Base-by-base conservation (phyloP, 495 filamentous ascomycete species). In the Penicillium paxilli region DNA sequence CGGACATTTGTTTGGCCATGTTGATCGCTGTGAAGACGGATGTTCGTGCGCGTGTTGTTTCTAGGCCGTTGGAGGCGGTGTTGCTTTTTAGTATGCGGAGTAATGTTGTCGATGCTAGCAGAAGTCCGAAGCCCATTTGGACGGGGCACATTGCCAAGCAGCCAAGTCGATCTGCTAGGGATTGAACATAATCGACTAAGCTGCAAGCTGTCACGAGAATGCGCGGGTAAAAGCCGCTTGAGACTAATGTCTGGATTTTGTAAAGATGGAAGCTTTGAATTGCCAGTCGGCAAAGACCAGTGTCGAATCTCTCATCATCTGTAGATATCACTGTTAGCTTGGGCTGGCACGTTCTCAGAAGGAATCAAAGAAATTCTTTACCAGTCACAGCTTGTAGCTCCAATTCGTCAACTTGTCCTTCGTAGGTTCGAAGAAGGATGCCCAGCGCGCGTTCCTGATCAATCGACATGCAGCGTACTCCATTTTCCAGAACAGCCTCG, bases 231-330 rank as follows among this genome's bases (percentile, higher is more conserved):
- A 69, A 72, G 10, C 52, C 64, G 6, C 61, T 66, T 11, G 68
- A 64, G 3, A 62, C 49, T 0, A 62, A 26, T 0, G 66, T 71
- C 11, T 70, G 63, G 19, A 54, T 67, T 53, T 76, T 76, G 54
- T 70, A 72, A 24, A 79, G 71, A 60, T 79, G 71, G 17, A 75
- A 75, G 6, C 59, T 65, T 32, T 74, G 73, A 42, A 79, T 60
- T 25, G 63, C 62, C 40, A 80, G 55, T 11, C 67, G 70, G 19
- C 66, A 72, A 22, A 68, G 52, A 5, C 51, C 58, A 0, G 65
- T 59, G 16, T 73, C 55, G 7, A 76, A 64, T n/a, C 56, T 55
- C 26, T 74, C 68, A 41, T 73, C 62, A 32, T 64, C 69, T 72
- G 23, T 1, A 41, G n/a, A n/a, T 10, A 22, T 32, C 3, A 28